Base-by-base conservation (phyloP, 2,329 filamentous ascomycete genomes). In the Botrytis squamosa region DNA sequence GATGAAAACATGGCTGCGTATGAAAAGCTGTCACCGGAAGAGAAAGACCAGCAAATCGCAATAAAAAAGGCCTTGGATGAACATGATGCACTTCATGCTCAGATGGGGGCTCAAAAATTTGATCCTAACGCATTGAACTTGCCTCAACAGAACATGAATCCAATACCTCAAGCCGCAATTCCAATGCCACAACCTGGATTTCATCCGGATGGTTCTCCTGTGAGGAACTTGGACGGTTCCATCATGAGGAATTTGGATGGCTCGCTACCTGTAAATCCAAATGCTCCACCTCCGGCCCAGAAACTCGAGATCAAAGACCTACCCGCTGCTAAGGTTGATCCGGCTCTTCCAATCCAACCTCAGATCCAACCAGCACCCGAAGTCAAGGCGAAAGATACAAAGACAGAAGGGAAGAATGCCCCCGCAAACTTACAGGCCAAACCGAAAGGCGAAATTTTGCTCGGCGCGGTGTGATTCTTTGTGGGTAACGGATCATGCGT, bases 1-100 rank as follows among this genome's bases (percentile, higher is more conserved):
- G 91, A 93, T 76, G 85, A 86, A 76, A 87, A 92, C 77, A 88
- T 88, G 0, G 88, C 86, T 3, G 86, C 85, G 33, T 93, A 90
- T 81, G 86, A 89, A 9, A 84, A 84, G 40, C 82, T 92, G 9
- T 81, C 87, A 0, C 85, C 87, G 12, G 88, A 89, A 66, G 89
- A 92, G 77, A 87, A 91, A 81, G 86, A 87, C 71, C 84, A 84
- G 75, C 74, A 77, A 72, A 80, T 80, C 25, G 75, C 74, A 4
- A 74, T 77, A 22, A 80, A 80, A 72, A 75, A 78, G 49, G 76
- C 73, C 7, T 71, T 65, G 10, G 66, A 66, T n/a, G 70, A 72
- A n/a, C 70, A 73, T 52, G 76, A 78, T 49, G 69, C 64, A 49
- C 63, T 72, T 36, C 70, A 72, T 68, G 63, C 70, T 1, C 52